Evolutionary conservation across 2,329 filamentous ascomycete species (phyloP).

Genomic region (Trichophyton benhamiae): DNA sequence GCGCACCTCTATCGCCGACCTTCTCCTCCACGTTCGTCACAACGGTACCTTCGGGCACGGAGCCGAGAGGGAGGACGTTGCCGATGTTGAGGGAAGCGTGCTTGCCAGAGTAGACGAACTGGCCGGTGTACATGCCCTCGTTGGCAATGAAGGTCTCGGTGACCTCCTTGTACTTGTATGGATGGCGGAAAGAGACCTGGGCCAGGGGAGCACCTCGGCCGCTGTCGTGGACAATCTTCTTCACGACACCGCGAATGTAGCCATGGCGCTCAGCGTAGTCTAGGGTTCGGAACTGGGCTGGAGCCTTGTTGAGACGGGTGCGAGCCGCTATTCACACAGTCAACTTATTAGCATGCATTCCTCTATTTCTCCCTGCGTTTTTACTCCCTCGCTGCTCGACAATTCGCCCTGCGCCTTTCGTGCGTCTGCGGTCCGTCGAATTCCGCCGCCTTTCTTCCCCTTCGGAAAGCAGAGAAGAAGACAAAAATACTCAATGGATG

Average conservation of each 20-base stretch:
- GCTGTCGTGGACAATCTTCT: slow-evolving; percentile 98
- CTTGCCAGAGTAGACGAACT: slow-evolving; percentile 99
- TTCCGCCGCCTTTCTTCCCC: slow-evolving; percentile 13
- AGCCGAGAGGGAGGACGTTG: slow-evolving; percentile 89
- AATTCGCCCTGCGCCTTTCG: slow-evolving; percentile 4
- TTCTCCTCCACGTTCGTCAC: slow-evolving; percentile 99
- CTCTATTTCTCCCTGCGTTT: slow-evolving; percentile 4
- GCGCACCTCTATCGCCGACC: slow-evolving; percentile 86
- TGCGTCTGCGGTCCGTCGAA: slow-evolving; percentile 6
- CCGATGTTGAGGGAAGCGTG: slow-evolving; percentile 92
- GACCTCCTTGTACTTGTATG: slow-evolving; percentile 95
- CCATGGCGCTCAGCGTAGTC: slow-evolving; percentile 96
- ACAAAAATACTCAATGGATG: slow-evolving; percentile 15
- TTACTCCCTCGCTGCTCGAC: neutral
- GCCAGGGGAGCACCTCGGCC: slow-evolving; percentile 97
- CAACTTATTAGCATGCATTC: neutral
- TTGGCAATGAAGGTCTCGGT: slow-evolving; percentile 99
- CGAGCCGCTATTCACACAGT: slow-evolving; percentile 47
- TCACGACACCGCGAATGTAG: slow-evolving; percentile 93
- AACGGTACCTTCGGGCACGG: slow-evolving; percentile 97
- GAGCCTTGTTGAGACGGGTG: slow-evolving; percentile 87
- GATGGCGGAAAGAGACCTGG: slow-evolving; percentile 91
- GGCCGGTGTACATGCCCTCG: slow-evolving; percentile 99
- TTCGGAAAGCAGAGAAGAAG: neutral
- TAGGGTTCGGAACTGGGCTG: slow-evolving; percentile 91